These are phyloP conservation scores for Fusarium sp. DNA, from an alignment of 2,329 filamentous ascomycete species.

Conservation along the genomic window DNA sequence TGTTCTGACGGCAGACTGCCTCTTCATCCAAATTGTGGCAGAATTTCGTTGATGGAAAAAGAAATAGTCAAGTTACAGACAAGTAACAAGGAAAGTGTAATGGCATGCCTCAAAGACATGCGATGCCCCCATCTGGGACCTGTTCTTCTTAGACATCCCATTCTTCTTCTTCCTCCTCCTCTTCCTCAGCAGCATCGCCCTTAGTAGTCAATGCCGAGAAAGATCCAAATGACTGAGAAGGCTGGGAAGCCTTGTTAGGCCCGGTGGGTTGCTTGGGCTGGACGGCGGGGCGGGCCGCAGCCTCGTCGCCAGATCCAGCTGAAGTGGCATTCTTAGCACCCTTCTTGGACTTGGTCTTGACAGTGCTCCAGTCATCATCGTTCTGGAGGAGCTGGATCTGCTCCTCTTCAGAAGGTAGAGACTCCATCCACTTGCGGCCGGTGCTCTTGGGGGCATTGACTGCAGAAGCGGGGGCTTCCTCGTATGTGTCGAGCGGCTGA, in stretches of 20 bases:
- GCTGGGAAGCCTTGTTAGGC: constrained; percentile 43
- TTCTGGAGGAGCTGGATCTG: constrained; percentile 66
- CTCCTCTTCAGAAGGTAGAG: constrained; percentile 69
- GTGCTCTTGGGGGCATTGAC: constrained; percentile 46
- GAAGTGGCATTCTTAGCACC: constrained; percentile 51
- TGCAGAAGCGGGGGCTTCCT: constrained; percentile 48
- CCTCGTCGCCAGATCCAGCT: constrained; percentile 50
- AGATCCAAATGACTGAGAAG: constrained; percentile 53
- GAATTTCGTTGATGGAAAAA: constrained; percentile 31
- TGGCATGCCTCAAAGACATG: constrained; percentile 5
- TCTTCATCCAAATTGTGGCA: constrained; percentile 35
- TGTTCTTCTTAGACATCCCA: constrained; percentile 58
- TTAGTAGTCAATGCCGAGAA: constrained; percentile 60
- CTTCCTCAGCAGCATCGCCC: constrained; percentile 52
- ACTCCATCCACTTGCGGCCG: constrained; percentile 58
- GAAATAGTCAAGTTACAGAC: constrained; percentile 31
- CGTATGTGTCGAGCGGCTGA: constrained; percentile 68
- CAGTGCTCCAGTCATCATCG: constrained; percentile 68
- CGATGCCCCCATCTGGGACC: constrained; percentile 9
- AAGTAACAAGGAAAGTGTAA: constrained; percentile 20
- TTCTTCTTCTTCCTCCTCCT: constrained; percentile 59
- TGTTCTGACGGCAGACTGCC: constrained; percentile 29
- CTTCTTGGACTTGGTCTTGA: constrained; percentile 60
- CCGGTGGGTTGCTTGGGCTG: constrained; percentile 46
- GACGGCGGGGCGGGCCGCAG: constrained; percentile 41